Percentiles rank a stretch among this genome's conserved stretches.
phyloP scores from a whole-genome alignment of 2,329 filamentous ascomycete species.

The Trichocomaceae sp. region DNA sequence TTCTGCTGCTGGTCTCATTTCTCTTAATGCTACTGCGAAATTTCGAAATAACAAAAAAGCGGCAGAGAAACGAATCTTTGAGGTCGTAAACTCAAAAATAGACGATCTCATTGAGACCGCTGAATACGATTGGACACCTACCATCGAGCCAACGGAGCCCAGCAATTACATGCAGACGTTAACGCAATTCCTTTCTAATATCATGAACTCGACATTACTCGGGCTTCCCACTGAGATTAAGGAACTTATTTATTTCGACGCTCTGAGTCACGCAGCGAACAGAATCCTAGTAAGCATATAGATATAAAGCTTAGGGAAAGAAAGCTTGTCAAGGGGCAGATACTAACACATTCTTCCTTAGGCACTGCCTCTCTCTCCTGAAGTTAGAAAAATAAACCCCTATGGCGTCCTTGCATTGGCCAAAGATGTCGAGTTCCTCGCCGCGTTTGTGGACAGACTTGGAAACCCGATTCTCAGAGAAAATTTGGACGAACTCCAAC shows the following conservation, averaged over 20 bases:
- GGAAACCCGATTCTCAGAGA: slow-evolving; percentile 83
- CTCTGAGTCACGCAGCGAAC: slow-evolving; percentile 79
- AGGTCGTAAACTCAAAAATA: slow-evolving; percentile 97
- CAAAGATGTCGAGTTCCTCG: slow-evolving; percentile 75
- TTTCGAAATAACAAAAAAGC: slow-evolving; percentile 90
- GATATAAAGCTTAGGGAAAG: background rate
- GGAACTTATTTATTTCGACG: slow-evolving; percentile 95
- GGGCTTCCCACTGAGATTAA: slow-evolving; percentile 95
- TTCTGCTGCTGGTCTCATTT: slow-evolving; percentile 69
- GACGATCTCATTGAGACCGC: slow-evolving; percentile 95
- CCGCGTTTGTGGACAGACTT: slow-evolving; percentile 77
- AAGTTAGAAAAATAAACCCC: slow-evolving; percentile 79
- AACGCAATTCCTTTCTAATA: slow-evolving; percentile 86
- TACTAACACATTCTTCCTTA: slow-evolving; percentile 24
- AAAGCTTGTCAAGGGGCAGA: background rate
- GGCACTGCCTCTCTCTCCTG: slow-evolving; percentile 68
- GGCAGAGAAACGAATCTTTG: slow-evolving; percentile 95
- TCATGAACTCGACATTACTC: slow-evolving; percentile 90
- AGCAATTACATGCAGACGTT: slow-evolving; percentile 94
- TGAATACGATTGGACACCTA: slow-evolving; percentile 82
- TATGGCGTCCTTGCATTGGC: slow-evolving; percentile 75
- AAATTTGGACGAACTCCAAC: slow-evolving; percentile 85
- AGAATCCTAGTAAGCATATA: slow-evolving; percentile 62
- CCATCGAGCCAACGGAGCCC: slow-evolving; percentile 60
- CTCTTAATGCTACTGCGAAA: slow-evolving; percentile 73